phyloP scores from a whole-genome alignment of 345 rosid genomes.

The Salix exigua region DNA sequence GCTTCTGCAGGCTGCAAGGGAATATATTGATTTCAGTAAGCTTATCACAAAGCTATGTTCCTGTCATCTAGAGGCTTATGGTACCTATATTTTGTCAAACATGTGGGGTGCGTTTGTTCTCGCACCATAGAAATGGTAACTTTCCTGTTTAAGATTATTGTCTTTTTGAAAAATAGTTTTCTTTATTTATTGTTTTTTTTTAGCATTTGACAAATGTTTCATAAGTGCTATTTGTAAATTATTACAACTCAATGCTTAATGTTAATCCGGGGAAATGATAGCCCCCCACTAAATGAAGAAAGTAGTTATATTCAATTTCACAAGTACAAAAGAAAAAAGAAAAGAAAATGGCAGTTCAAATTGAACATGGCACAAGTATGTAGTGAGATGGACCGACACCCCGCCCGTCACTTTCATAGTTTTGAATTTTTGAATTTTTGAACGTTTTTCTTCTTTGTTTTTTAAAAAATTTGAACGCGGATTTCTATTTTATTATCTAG shows the following conservation, averaged over 20 bases:
- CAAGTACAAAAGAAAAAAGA: neutral
- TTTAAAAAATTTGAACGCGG: neutral
- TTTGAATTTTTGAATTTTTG: neutral
- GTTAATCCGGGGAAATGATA: neutral
- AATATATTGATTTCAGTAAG: too few species aligned
- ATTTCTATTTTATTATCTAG: neutral
- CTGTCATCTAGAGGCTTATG: neutral
- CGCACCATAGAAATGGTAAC: neutral
- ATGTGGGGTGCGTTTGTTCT: neutral
- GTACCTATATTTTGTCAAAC: neutral
- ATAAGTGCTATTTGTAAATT: too few species aligned
- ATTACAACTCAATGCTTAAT: too few species aligned
- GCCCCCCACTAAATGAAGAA: neutral
- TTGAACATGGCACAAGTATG: neutral
- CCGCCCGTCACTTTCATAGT: neutral
- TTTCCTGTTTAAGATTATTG: neutral
- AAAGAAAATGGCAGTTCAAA: neutral
- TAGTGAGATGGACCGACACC: constrained; percentile 4
- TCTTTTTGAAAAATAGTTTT: too few species aligned
- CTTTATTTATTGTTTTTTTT: too few species aligned
- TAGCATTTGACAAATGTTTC: too few species aligned
- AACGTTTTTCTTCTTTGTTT: neutral
- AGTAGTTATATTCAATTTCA: neutral
- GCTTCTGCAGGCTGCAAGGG: too few species aligned
- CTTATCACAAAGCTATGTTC: neutral